Conservation (phyloP, 2,329 filamentous ascomycete species). For the Cladosporium sp. region DNA sequence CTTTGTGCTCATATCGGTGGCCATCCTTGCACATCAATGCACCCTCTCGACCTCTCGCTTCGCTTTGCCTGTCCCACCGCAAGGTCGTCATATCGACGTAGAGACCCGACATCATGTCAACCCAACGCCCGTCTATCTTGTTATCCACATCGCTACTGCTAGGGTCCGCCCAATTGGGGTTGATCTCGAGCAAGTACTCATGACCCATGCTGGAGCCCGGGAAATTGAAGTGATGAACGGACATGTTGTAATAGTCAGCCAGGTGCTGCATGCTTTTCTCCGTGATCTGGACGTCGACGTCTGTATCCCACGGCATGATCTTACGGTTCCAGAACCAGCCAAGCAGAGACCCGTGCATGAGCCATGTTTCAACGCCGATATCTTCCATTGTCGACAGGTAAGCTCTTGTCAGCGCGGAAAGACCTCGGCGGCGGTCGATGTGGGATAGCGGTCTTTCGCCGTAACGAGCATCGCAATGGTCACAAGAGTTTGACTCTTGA, state of each 20-base stretch:
- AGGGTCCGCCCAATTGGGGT: conserved; percentile 54
- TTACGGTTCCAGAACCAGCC: conserved; percentile 65
- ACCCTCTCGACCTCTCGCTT: conserved; percentile 38
- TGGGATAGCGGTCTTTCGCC: background rate
- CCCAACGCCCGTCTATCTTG: conserved; percentile 62
- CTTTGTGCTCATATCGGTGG: conserved; percentile 53
- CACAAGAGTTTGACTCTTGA: background rate
- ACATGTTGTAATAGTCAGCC: conserved; percentile 63
- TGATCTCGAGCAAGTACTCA: conserved; percentile 59
- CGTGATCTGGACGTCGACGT: conserved; percentile 61
- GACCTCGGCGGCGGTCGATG: background rate
- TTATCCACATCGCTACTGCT: conserved; percentile 51
- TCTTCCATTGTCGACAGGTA: conserved; percentile 33
- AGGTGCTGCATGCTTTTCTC: conserved; percentile 56
- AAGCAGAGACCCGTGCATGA: conserved; percentile 62
- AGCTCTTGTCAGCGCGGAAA: background rate
- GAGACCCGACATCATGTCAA: conserved; percentile 58
- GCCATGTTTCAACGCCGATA: conserved; percentile 60
- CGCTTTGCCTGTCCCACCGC: conserved; percentile 45
- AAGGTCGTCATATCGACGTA: conserved; percentile 64
- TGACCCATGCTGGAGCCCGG: conserved; percentile 45
- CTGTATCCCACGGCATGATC: conserved; percentile 63
- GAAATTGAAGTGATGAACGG: conserved; percentile 47
- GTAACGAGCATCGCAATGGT: background rate
- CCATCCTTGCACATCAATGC: conserved; percentile 58